Evolutionary conservation across 2,329 filamentous ascomycete genomes (phyloP), one percentile per base, ranked within the genome.

Genomic region (Colletotrichum sp.): DNA sequence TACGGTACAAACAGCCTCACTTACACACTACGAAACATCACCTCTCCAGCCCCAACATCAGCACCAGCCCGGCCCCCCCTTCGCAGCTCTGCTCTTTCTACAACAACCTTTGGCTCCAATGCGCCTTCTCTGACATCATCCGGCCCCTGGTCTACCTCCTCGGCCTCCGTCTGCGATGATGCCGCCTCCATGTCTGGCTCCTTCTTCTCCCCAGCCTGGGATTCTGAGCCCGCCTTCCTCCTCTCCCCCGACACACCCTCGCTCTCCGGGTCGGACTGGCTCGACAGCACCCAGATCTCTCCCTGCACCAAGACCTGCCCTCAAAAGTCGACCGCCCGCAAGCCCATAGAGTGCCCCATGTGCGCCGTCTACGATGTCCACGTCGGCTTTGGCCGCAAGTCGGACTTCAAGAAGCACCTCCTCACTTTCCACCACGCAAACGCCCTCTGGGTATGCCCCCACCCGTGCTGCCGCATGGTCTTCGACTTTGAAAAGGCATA

Each of bases 321-420:
- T 7, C 22, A 57, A 8, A 39, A 4, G 30, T 55, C 65, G 3
- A 44, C 71, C 27, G 22, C 65, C 5, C 74, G 77, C 29, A 80
- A 80, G 44, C 74, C 78, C 34, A 80, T 80, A 52, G 79, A 88
- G 79, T 88, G 86, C 78, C 86, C 86, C 32, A 86, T 88, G 81
- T 88, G 86, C 80, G 87, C 85, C 76, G 79, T 87, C 57, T 86
- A 88, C 80, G 85, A 85, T 80, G 87, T 87, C 77, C 83, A 83
- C 19, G 86, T 88, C 29, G 86, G 86, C 44, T 88, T 88, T 66
- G 86, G 86, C 44, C 84, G 86, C 74, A 88, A 88, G 81, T 87
- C 85, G 78, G 86, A 88, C 78, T 87, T 88, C 79, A 88, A 88
- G 82, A 88, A 88, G 82, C 86, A 88, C 77, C 80, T 88, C n/a